Conservation (phyloP, 2,329 filamentous ascomycete genomes). For the Colletotrichum viniferum region DNA sequence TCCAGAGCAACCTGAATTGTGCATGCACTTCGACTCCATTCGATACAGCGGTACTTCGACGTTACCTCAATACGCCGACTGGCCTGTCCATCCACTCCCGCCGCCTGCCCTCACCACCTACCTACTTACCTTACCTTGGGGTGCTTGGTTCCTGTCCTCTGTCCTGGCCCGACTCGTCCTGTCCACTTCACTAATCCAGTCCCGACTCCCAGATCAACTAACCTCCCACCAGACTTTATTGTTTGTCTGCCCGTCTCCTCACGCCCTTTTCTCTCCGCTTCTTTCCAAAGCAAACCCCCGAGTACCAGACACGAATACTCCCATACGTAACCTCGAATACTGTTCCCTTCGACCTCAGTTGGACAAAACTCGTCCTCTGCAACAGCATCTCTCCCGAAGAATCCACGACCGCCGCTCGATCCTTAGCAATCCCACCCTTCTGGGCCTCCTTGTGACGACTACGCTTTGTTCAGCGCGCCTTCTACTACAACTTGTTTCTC, state of each 20-base stretch:
- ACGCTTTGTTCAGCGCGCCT: not conserved
- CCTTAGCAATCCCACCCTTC: not conserved
- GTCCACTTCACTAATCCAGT: not conserved
- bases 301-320: not conserved
- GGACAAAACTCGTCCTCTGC: not conserved
- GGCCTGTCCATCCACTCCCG: not conserved
- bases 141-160: not conserved
- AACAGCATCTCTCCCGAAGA: not conserved
- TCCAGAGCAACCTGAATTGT: not conserved
- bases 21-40: not conserved
- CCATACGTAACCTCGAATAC: not conserved
- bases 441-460: not conserved
- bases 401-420: not conserved
- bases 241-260: not conserved
- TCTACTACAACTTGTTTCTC: not conserved
- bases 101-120: slow-evolving; percentile 11
- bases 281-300: not conserved
- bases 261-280: not conserved
- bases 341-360: not conserved
- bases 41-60: not conserved
- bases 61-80: not conserved
- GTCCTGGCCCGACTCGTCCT: not conserved
- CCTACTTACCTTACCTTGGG: not conserved
- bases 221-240: not conserved
- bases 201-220: not conserved